Conservation (phyloP, 2,329 filamentous ascomycete species). For the Nemania sp. region DNA sequence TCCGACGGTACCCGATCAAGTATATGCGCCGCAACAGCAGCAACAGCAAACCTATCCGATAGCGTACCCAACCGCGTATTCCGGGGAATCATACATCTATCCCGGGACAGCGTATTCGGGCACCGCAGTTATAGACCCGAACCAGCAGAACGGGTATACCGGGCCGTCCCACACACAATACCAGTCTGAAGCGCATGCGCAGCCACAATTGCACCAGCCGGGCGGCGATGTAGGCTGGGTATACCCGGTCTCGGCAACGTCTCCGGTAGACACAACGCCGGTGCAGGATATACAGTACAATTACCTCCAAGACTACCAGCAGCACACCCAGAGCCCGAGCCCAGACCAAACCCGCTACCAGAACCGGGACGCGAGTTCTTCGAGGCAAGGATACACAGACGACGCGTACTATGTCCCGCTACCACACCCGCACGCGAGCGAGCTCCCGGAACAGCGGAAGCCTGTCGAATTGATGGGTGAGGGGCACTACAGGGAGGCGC, state of each 20-base stretch:
- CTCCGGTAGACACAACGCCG: constrained; percentile 8
- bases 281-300: constrained; percentile 13
- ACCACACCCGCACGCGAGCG: constrained; percentile 44
- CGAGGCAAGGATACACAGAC: not conserved
- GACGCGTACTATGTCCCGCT: constrained; percentile 23
- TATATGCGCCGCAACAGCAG: constrained; percentile 26
- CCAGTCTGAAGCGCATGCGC: not conserved
- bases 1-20: constrained; percentile 25
- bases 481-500: constrained; percentile 49
- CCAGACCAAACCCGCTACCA: constrained; percentile 23
- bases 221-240: constrained; percentile 13
- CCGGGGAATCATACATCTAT: constrained; percentile 11
- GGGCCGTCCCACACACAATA: constrained; percentile 32
- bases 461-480: constrained; percentile 54
- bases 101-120: constrained; percentile 19
- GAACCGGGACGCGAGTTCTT: not conserved
- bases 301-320: constrained; percentile 33
- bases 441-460: constrained; percentile 50
- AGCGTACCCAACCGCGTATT: constrained; percentile 9
- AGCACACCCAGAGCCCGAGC: not conserved
- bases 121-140: constrained; percentile 5
- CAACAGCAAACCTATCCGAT: constrained; percentile 23
- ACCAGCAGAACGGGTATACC: constrained; percentile 26
- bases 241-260: constrained; percentile 12
- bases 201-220: not conserved